These are phyloP conservation scores for Oxyria digyna DNA, from an alignment of 148 eudicot species.

Conservation along the genomic window DNA sequence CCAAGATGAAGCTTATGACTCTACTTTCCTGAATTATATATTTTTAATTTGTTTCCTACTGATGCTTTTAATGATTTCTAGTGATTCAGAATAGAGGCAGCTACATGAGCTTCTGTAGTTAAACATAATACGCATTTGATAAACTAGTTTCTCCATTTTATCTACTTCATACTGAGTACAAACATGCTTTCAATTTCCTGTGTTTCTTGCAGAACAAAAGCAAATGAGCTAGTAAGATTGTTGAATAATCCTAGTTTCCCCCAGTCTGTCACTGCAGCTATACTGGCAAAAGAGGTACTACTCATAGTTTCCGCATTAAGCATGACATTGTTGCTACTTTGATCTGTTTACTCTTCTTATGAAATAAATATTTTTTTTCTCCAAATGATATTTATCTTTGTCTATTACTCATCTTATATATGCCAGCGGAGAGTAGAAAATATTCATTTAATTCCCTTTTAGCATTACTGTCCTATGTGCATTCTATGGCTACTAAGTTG, in stretches of 20 bases:
- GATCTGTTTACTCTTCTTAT: background rate
- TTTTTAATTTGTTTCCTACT: too few relatives aligned
- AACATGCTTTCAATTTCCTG: background rate
- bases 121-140: background rate
- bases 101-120: background rate
- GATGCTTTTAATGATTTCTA: too few relatives aligned
- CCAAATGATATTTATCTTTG: background rate
- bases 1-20: too few relatives aligned
- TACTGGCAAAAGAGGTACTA: constrained; percentile 70
- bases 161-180: background rate
- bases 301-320: background rate
- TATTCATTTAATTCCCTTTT: background rate
- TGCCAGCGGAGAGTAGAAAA: background rate
- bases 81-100: too few relatives aligned
- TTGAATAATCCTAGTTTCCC: constrained; percentile 46
- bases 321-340: background rate
- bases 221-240: constrained; percentile 35
- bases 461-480: background rate
- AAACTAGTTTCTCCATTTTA: background rate
- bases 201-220: constrained; percentile 43
- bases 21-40: too few relatives aligned
- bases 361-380: background rate
- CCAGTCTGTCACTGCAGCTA: constrained; percentile 47
- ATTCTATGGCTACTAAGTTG: background rate
- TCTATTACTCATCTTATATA: background rate